Percentiles rank a stretch among this genome's conserved stretches.
Conservation (phyloP, 768 basidiomycete species). For the Erythrobasidium yunnanense region DNA sequence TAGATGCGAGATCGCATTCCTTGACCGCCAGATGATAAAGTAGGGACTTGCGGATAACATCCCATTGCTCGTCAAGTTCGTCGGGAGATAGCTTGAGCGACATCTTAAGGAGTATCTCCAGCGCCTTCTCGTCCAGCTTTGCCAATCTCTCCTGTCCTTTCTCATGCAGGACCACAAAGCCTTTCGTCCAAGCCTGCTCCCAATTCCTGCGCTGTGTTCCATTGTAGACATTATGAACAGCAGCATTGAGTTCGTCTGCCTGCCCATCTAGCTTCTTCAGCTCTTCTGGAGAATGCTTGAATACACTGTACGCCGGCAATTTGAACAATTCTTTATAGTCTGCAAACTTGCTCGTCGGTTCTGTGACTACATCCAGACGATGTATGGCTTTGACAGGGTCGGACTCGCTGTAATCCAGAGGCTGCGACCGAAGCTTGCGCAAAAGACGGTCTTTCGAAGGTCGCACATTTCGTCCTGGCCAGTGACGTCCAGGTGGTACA, state of each 20-base stretch:
- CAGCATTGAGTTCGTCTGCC: slow-evolving; percentile 3
- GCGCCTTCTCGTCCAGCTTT: neutral
- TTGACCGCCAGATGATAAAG: neutral
- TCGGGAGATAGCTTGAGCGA: neutral
- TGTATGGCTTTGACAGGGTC: neutral
- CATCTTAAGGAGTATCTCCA: neutral
- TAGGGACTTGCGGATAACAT: neutral
- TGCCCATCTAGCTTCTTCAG: no score
- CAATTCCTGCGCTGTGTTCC: neutral
- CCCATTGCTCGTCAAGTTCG: neutral
- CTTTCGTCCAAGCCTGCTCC: neutral
- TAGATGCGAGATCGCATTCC: neutral
- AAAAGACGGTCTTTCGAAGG: neutral
- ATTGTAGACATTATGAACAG: neutral
- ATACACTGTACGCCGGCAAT: neutral
- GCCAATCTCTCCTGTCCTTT: neutral
- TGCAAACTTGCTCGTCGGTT: neutral
- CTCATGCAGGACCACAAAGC: neutral
- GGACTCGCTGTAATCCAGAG: neutral
- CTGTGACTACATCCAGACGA: neutral
- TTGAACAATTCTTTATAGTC: neutral
- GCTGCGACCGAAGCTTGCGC: neutral
- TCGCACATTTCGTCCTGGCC: no score
- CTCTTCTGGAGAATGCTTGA: no score
- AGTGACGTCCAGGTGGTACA: no score